These are phyloP conservation scores for Xylariaceae sp. DNA, from an alignment of 2,329 filamentous ascomycete species.

Conservation along the genomic window DNA sequence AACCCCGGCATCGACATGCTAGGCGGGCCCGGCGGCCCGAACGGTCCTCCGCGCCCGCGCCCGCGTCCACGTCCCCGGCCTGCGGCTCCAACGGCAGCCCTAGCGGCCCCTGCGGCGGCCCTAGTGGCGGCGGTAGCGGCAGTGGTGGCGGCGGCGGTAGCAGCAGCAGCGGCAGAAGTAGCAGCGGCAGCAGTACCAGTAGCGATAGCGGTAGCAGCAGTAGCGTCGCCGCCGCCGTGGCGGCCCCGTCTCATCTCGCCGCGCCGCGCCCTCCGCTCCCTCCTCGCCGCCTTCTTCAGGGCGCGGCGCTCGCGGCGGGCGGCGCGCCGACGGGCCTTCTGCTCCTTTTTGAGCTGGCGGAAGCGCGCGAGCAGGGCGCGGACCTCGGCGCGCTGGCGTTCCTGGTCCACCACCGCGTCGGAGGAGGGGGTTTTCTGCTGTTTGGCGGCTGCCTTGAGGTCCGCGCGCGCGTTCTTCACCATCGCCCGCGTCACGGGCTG, in stretches of 20 bases:
- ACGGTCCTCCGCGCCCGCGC: not conserved
- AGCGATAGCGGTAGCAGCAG: not conserved
- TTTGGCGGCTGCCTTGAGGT: constrained; percentile 46
- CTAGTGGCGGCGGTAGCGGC: too few relatives aligned
- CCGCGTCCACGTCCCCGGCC: too few relatives aligned
- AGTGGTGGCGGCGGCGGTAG: not conserved
- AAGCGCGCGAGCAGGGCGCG: constrained; percentile 48
- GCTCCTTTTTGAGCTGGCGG: constrained; percentile 45
- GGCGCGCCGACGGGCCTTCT: constrained; percentile 19
- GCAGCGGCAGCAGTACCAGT: not conserved
- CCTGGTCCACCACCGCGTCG: constrained; percentile 6
- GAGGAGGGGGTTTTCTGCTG: constrained; percentile 5
- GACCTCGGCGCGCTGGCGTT: constrained; percentile 34
- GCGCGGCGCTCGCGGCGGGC: constrained; percentile 5
- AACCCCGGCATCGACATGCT: too few relatives aligned
- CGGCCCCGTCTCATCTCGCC: too few relatives aligned
- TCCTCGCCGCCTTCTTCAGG: constrained; percentile 9
- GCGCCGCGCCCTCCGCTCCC: not conserved
- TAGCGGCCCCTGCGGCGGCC: too few relatives aligned
- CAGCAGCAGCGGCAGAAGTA: not conserved
- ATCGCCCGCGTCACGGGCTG: constrained; percentile 51
- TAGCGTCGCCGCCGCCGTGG: too few relatives aligned
- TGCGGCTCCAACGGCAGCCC: too few relatives aligned
- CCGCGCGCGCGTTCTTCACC: constrained; percentile 44
- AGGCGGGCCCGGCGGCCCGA: not conserved